Evolutionary conservation across 169 alveolate genomes (phyloP).

Genomic region (Plasmodium gallinaceum): DNA sequence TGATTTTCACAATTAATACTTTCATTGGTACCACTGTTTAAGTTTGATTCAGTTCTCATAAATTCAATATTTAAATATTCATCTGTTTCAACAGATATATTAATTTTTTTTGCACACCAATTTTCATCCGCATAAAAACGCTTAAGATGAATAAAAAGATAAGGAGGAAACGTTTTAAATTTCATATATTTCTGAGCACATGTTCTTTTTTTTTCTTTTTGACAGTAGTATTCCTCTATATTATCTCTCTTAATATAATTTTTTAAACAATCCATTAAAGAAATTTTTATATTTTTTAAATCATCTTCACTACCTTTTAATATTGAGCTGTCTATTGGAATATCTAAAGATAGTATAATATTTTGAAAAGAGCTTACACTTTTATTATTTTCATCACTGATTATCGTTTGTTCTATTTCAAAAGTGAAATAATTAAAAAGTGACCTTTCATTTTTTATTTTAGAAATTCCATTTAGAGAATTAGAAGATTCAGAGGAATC

Average conservation of each 20-base stretch:
- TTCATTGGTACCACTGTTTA: neutral
- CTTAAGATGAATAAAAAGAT: constrained; percentile 83
- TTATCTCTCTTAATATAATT: constrained; percentile 41
- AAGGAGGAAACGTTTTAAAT: constrained; percentile 80
- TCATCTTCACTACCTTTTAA: constrained; percentile 26
- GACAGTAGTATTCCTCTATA: constrained; percentile 49
- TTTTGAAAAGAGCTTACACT: constrained; percentile 67
- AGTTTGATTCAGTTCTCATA: constrained; percentile 25
- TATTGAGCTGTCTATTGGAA: constrained; percentile 30
- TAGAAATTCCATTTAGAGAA: neutral
- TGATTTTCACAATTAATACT: neutral
- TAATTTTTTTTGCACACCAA: constrained; percentile 81
- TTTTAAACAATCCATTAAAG: constrained; percentile 53
- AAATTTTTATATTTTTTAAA: constrained; percentile 6
- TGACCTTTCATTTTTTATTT: constrained; percentile 18
- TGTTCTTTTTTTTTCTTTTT: constrained; percentile 30
- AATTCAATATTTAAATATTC: constrained; percentile 34
- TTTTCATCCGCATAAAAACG: constrained; percentile 81
- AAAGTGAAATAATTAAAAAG: constrained; percentile 51
- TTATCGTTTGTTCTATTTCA: constrained; percentile 64
- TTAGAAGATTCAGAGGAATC: neutral
- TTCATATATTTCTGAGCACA: constrained; percentile 71
- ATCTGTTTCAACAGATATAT: constrained; percentile 80
- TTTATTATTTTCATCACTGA: constrained; percentile 1
- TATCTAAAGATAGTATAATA: constrained; percentile 45